Percentiles rank a stretch among this genome's conserved stretches.
phyloP scores from a whole-genome alignment of 208 protist genomes.

The Wallacemonas rigidus region DNA sequence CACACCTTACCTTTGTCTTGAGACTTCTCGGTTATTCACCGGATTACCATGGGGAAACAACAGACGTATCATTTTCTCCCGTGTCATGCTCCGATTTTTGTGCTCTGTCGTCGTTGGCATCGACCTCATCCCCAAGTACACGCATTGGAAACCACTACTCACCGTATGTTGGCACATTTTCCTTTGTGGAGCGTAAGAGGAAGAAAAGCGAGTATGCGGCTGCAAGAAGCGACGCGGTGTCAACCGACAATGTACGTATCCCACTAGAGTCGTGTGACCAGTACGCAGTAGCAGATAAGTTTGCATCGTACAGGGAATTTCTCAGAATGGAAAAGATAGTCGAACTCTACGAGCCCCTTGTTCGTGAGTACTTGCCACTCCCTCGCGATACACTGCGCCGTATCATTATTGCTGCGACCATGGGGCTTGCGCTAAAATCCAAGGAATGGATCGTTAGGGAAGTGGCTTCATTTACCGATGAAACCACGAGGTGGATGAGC shows the following conservation, averaged over 20 bases:
- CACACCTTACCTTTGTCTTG: constrained; percentile 60
- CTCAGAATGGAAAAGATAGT: constrained; percentile 64
- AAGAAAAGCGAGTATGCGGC: constrained; percentile 12
- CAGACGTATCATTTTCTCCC: constrained; percentile 34
- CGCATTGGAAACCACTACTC: constrained; percentile 91
- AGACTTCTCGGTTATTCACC: constrained; percentile 64
- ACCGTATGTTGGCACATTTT: constrained; percentile 74
- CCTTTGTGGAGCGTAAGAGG: constrained; percentile 29
- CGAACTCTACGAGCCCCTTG: constrained; percentile 73
- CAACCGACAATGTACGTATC: constrained; percentile 34
- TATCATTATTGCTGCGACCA: constrained; percentile 72
- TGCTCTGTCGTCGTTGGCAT: constrained; percentile 4
- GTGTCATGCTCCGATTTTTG: constrained; percentile 19
- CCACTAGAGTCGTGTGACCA: constrained; percentile 64
- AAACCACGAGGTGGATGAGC: constrained; percentile 57
- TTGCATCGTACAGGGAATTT: constrained; percentile 27
- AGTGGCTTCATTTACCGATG: constrained; percentile 63
- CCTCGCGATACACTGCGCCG: constrained; percentile 49
- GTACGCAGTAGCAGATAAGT: constrained; percentile 10
- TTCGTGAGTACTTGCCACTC: constrained; percentile 53
- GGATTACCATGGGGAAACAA: constrained; percentile 73
- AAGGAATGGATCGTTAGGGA: constrained; percentile 59
- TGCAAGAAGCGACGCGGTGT: neutral
- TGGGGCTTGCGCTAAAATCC: constrained; percentile 37
- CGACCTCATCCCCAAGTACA: constrained; percentile 29